Evolutionary conservation across 2,329 filamentous ascomycete genomes (phyloP).

Genomic region (Xylariaceae sp.): DNA sequence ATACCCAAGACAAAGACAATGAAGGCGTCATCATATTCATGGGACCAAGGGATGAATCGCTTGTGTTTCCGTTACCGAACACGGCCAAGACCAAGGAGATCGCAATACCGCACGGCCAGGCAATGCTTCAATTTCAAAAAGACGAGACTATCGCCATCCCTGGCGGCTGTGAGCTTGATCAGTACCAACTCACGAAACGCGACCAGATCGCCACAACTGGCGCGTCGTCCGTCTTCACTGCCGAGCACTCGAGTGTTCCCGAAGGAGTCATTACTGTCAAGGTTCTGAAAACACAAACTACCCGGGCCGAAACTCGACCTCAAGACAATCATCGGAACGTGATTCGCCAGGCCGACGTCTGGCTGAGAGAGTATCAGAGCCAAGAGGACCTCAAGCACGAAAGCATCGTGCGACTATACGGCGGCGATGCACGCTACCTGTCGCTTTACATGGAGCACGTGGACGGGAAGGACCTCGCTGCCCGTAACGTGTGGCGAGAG

Average conservation of each 20-base stretch:
- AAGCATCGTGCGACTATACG: slow-evolving; percentile 56
- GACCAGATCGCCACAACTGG: slow-evolving; percentile 54
- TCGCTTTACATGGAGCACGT: slow-evolving; percentile 61
- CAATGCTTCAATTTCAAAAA: slow-evolving; percentile 48
- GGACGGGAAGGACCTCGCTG: slow-evolving; percentile 51
- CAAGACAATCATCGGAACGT: slow-evolving; percentile 51
- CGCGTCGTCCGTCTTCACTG: slow-evolving; percentile 54
- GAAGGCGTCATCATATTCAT: slow-evolving; percentile 55
- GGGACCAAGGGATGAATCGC: slow-evolving; percentile 44
- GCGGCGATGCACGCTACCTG: slow-evolving; percentile 56
- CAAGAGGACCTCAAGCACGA: slow-evolving; percentile 53
- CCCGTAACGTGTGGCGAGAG: slow-evolving; percentile 47
- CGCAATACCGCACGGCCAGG: slow-evolving; percentile 42
- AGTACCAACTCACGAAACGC: slow-evolving; percentile 52
- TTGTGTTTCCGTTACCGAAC: slow-evolving; percentile 50
- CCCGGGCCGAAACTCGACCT: slow-evolving; percentile 40
- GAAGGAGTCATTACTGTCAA: slow-evolving; percentile 57
- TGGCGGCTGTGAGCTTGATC: slow-evolving; percentile 47
- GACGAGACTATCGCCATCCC: slow-evolving; percentile 48
- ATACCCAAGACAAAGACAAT: slow-evolving; percentile 30
- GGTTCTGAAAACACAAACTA: slow-evolving; percentile 52
- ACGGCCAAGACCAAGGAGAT: slow-evolving; percentile 46
- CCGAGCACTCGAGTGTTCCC: slow-evolving; percentile 48
- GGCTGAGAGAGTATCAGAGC: slow-evolving; percentile 54
- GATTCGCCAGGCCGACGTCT: slow-evolving; percentile 57